Evolutionary conservation across 495 filamentous ascomycete species (phyloP), one percentile per base, ranked within the genome.

Genomic region (Penicillium daleae): DNA sequence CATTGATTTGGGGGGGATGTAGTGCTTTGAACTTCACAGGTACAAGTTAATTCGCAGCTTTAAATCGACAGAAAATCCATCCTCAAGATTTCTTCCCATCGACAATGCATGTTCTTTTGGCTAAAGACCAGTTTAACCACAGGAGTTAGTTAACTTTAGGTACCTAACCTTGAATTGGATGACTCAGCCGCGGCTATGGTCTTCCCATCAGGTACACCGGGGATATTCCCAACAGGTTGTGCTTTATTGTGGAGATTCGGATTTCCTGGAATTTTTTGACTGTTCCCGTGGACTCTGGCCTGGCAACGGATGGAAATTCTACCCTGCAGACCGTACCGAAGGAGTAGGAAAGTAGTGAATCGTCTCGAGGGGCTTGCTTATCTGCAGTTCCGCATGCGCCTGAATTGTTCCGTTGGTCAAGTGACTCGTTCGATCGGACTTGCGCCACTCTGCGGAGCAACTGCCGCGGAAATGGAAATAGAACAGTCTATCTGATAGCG

Each of bases 311-410:
- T 24, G 10, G 5, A 8, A 24, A 10, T n/a, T 35, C n/a, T 32
- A n/a, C n/a, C 0, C n/a, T 22, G 9, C 27, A 27, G 44, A 53
- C 53, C 48, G 21, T 46, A 59, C 63, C 62, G 65, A n/a, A n/a
- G n/a, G 33, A 63, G 63, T 53, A 49, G 65, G 62, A 24, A 67
- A 62, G 35, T 59, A 56, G 67, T n/a, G n/a, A n/a, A 69, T 29
- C 2, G 52, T 31, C 40, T 42, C 19, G 26, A 31, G 55, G 12
- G 35, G 31, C 13, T 13, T 22, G 0, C 32, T n/a, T 10, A 33
- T 17, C 39, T 32, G 56, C n/a, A 31, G 29, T 31, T 31, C 29
- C 29, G 29, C 7, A 50, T 27, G 13, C 12, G 24, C 46, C 24
- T 27, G 24, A n/a, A 50, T 50, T 26, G 27, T 27, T 29, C 46